Evolutionary conservation across 2,329 filamentous ascomycete genomes (phyloP).

Genomic region (Xylaria hypoxylon): DNA sequence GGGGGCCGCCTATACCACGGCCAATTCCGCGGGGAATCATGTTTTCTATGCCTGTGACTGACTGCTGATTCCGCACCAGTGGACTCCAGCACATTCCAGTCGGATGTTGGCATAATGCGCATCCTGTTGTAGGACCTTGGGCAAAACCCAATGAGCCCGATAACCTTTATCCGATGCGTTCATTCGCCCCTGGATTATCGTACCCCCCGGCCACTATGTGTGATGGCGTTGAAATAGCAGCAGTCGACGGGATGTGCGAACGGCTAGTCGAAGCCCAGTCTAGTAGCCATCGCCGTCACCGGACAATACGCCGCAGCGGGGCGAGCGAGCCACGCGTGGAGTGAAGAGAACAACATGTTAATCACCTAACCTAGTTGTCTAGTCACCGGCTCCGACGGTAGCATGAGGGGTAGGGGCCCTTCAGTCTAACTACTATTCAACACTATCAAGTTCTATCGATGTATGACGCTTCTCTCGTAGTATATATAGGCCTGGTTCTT

Average conservation of each 20-base stretch:
- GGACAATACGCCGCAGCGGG: constrained; percentile 18
- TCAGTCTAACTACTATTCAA: not conserved
- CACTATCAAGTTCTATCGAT: constrained; percentile 7
- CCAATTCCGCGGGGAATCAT: not conserved
- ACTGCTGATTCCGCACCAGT: not conserved
- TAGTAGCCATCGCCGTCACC: not conserved
- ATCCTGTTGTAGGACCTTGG: too few species aligned
- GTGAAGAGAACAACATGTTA: constrained; percentile 14
- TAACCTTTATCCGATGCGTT: not conserved
- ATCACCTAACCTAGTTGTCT: constrained; percentile 13
- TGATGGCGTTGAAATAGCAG: not conserved
- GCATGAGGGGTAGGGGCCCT: constrained; percentile 34
- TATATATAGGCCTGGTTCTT: constrained; percentile 27
- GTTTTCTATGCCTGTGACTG: not conserved
- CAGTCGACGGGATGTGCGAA: not conserved
- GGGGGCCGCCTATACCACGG: constrained; percentile 17
- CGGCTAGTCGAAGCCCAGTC: not conserved
- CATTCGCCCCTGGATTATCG: not conserved
- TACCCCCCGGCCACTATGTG: not conserved
- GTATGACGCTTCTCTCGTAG: constrained; percentile 8
- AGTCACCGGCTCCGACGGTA: constrained; percentile 15
- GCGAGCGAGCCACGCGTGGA: constrained; percentile 14
- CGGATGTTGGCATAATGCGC: too few species aligned
- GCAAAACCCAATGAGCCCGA: not conserved
- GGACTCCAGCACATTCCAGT: too few species aligned